A percentile compares a stretch with the other conserved stretches of the same genome.
Conservation (phyloP, 345 rosid species). For the Microthlaspi erraticum region DNA sequence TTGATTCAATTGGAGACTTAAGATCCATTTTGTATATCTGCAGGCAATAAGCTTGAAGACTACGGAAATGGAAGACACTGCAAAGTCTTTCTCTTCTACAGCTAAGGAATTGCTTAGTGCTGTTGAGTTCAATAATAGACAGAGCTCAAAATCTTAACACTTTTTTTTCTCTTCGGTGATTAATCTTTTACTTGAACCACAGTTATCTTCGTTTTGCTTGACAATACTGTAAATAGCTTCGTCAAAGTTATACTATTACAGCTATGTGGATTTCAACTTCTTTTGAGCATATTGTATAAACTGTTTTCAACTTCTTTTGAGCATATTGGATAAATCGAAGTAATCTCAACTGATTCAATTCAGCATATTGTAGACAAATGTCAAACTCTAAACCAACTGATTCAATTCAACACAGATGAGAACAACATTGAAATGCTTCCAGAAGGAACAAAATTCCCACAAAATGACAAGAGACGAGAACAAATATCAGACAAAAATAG, state of each 20-base stretch:
- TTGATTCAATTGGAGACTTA: not conserved
- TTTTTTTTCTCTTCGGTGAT: not conserved
- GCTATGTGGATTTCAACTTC: not conserved
- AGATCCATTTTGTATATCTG: constrained; percentile 1
- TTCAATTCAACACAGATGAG: not conserved
- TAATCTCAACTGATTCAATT: not conserved
- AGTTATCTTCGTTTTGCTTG: constrained; percentile 13
- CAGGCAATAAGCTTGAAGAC: constrained; percentile 82
- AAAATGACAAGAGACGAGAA: constrained; percentile 8
- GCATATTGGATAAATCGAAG: not conserved
- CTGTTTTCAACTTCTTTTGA: not conserved
- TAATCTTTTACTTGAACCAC: too few species aligned
- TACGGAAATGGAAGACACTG: constrained; percentile 81
- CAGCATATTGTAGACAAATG: not conserved
- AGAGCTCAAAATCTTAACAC: constrained; percentile 44
- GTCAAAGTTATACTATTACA: not conserved
- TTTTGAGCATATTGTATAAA: not conserved
- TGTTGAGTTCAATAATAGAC: constrained; percentile 69
- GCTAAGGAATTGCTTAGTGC: constrained; percentile 73
- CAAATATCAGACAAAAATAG: not conserved
- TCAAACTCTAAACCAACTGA: not conserved
- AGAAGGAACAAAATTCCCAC: not conserved
- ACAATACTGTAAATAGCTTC: constrained; percentile 30
- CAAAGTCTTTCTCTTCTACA: constrained; percentile 84
- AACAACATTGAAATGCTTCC: not conserved